Percentiles rank a stretch among this genome's conserved stretches.
These are phyloP conservation scores for Ceraceosorus guamensis DNA, from an alignment of 1,284 basidiomycete species.

Conservation along the genomic window DNA sequence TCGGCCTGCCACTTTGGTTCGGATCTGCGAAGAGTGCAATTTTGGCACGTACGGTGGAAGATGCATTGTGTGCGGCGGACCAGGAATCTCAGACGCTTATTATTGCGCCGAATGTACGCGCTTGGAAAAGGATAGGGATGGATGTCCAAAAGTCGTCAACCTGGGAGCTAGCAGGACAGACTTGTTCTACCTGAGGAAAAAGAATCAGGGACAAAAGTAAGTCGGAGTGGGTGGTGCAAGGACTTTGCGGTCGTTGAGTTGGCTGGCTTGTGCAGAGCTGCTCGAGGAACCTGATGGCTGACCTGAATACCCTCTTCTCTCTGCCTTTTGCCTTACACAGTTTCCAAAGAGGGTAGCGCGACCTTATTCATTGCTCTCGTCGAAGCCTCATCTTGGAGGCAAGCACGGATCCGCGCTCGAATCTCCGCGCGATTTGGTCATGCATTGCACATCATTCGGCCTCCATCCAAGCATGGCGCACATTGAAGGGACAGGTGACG, in stretches of 20 bases:
- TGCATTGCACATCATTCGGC: no score
- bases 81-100: constrained; percentile 46
- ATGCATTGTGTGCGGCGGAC: constrained; percentile 76
- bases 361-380: neutral
- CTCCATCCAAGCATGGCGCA: no score
- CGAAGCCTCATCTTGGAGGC: no score
- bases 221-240: neutral
- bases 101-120: constrained; percentile 64
- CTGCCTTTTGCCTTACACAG: neutral
- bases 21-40: constrained; percentile 98
- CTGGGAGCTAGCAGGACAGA: constrained; percentile 58
- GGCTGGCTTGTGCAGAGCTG: neutral
- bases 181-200: constrained; percentile 35
- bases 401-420: no score
- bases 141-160: constrained; percentile 98
- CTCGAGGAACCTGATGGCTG: neutral
- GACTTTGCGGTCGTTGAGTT: neutral
- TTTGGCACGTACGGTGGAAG: constrained; percentile 90
- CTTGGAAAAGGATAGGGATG: constrained; percentile 93
- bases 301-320: neutral
- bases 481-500: no score
- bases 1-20: constrained; percentile 89
- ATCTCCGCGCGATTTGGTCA: no score
- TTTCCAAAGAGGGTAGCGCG: neutral
- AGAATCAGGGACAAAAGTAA: constrained; percentile 21